phyloP scores from a whole-genome alignment of 2,329 filamentous ascomycete species.

The Nothophoma quercina region DNA sequence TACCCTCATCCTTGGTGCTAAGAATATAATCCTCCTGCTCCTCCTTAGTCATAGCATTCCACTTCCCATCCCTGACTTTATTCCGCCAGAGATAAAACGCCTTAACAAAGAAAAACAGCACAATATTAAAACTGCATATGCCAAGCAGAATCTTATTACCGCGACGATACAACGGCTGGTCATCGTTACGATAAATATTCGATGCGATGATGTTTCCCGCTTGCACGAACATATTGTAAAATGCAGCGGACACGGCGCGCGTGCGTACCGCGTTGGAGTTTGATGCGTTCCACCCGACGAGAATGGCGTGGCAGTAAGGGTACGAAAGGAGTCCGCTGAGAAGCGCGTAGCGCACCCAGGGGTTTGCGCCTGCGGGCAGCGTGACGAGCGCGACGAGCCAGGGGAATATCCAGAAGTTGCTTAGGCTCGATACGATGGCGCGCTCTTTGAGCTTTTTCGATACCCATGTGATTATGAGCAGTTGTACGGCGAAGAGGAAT shows the following conservation, averaged over 20 bases:
- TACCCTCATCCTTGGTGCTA: conserved; percentile 39
- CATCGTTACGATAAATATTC: conserved; percentile 59
- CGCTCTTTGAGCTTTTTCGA: conserved; percentile 58
- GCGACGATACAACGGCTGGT: conserved; percentile 54
- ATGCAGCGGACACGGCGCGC: conserved; percentile 50
- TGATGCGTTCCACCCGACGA: conserved; percentile 50
- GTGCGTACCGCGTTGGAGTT: conserved; percentile 52
- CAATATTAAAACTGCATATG: conserved; percentile 43
- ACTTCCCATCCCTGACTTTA: conserved; percentile 38
- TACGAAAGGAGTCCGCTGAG: conserved; percentile 61
- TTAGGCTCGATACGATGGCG: conserved; percentile 57
- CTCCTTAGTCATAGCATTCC: conserved; percentile 40
- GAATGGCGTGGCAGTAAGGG: conserved; percentile 59
- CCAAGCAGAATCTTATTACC: conserved; percentile 50
- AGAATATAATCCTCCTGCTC: conserved; percentile 39
- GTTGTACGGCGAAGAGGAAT: conserved; percentile 49
- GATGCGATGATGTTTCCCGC: conserved; percentile 55
- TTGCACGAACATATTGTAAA: conserved; percentile 57
- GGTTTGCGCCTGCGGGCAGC: conserved; percentile 54
- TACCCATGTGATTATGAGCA: conserved; percentile 55
- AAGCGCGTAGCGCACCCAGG: conserved; percentile 62
- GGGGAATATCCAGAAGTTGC: conserved; percentile 67
- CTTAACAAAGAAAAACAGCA: conserved; percentile 49
- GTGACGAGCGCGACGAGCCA: conserved; percentile 62
- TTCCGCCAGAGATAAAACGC: conserved; percentile 54